Conservation (phyloP, 2,329 filamentous ascomycete species). For the Neopestalotiopsis sp. region DNA sequence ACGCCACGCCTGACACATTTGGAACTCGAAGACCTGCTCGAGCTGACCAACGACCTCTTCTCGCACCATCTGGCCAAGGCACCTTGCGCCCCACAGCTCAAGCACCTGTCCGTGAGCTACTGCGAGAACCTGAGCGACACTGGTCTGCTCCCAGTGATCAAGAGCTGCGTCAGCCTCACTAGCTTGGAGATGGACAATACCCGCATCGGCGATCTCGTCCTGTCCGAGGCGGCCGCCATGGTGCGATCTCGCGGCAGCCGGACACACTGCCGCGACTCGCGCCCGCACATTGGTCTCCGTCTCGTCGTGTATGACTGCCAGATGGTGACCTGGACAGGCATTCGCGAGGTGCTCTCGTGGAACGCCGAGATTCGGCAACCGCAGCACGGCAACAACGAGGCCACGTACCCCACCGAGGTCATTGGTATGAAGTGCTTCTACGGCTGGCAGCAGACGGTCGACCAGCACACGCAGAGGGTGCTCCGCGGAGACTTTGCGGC, state of each 20-base stretch:
- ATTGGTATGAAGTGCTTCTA: constrained; percentile 93
- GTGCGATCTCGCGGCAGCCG: constrained; percentile 66
- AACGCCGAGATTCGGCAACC: constrained; percentile 76
- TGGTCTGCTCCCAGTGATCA: constrained; percentile 83
- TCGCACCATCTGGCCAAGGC: constrained; percentile 75
- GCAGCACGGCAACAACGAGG: constrained; percentile 31
- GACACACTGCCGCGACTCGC: constrained; percentile 41
- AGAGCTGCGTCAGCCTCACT: constrained; percentile 71
- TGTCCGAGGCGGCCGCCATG: constrained; percentile 84
- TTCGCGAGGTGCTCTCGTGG: constrained; percentile 83
- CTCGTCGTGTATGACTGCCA: constrained; percentile 90
- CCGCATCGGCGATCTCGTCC: constrained; percentile 81
- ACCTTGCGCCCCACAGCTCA: constrained; percentile 72
- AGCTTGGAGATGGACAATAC: constrained; percentile 93
- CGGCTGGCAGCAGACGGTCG: constrained; percentile 91
- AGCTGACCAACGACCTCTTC: constrained; percentile 76
- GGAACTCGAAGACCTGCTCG: constrained; percentile 84
- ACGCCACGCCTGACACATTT: constrained; percentile 81
- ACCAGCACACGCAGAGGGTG: constrained; percentile 90
- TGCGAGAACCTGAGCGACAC: constrained; percentile 85
- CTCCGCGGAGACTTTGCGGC: constrained; percentile 75
- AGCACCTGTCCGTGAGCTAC: constrained; percentile 87
- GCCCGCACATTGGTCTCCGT: constrained; percentile 68
- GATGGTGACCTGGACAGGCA: constrained; percentile 90
- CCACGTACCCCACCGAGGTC: constrained; percentile 75